These are phyloP conservation scores for Saitozyma sp. DNA, from an alignment of 768 basidiomycete genomes.

Conservation along the genomic window DNA sequence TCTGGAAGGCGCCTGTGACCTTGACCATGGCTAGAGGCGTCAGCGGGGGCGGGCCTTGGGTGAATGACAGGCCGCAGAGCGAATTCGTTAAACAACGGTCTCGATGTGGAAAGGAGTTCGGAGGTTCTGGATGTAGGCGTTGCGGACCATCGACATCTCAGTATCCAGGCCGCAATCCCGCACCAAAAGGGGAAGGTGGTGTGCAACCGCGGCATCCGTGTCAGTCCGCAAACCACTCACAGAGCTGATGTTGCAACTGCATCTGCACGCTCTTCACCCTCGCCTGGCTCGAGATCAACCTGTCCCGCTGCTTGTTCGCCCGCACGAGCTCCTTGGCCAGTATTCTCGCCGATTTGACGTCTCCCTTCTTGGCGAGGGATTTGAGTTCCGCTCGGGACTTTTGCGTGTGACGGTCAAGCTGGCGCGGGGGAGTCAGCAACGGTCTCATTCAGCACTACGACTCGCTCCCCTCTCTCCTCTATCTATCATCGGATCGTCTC, in stretches of 20 bases:
- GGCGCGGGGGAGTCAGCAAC: neutral
- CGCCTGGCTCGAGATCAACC: slow-evolving; percentile 89
- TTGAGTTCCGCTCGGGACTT: slow-evolving; percentile 82
- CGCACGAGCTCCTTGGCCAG: slow-evolving; percentile 92
- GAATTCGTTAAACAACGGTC: too few species aligned
- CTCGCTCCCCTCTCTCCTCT: too few species aligned
- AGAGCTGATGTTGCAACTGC: slow-evolving; percentile 87
- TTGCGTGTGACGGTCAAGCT: slow-evolving; percentile 79
- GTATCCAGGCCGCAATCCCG: too few species aligned
- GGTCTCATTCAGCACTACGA: too few species aligned
- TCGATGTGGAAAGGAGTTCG: too few species aligned
- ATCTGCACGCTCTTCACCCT: slow-evolving; percentile 83
- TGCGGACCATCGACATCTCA: too few species aligned
- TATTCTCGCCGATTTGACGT: slow-evolving; percentile 87
- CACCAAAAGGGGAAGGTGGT: too few species aligned
- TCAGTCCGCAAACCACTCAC: slow-evolving; percentile 57
- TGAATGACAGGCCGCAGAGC: neutral
- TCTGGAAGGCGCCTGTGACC: slow-evolving; percentile 95
- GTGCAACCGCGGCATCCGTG: too few species aligned
- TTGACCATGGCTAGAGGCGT: slow-evolving; percentile 77
- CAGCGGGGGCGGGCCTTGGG: neutral
- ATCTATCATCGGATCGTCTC: too few species aligned
- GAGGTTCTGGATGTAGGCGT: too few species aligned
- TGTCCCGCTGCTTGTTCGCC: slow-evolving; percentile 90
- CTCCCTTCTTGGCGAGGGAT: slow-evolving; percentile 84